These are phyloP conservation scores for Psilocybe sp. DNA, from an alignment of 768 basidiomycete species.

Conservation along the genomic window DNA sequence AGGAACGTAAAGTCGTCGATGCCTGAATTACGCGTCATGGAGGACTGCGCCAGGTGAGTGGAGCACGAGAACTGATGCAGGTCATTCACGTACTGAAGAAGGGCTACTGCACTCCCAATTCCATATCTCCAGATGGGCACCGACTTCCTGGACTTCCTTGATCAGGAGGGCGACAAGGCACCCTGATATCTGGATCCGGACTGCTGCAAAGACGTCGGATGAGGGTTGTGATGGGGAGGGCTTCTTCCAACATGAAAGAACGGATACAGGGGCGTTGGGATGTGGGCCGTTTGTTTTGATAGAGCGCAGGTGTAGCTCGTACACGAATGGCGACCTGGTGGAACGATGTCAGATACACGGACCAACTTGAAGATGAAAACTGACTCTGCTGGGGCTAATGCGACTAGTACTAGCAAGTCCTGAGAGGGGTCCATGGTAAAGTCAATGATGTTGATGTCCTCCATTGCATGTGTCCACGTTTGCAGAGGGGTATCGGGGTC, in stretches of 20 bases:
- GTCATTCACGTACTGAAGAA: slow-evolving; percentile 34
- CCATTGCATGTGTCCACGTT: slow-evolving; percentile 43
- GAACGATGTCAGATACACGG: slow-evolving; percentile 4
- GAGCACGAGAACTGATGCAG: slow-evolving; percentile 1
- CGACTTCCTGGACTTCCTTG: slow-evolving; percentile 41
- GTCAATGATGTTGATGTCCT: slow-evolving; percentile 43
- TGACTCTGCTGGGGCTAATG: slow-evolving; percentile 39
- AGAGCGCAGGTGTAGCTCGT: slow-evolving; percentile 50
- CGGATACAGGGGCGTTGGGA: slow-evolving; percentile 36
- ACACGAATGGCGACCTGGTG: slow-evolving; percentile 37
- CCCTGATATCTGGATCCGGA: slow-evolving; percentile 45
- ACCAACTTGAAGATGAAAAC: slow-evolving; percentile 14
- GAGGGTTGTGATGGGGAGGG: slow-evolving; percentile 22
- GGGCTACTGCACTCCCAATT: slow-evolving; percentile 42
- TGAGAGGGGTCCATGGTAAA: slow-evolving; percentile 58
- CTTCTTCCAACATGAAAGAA: slow-evolving; percentile 37
- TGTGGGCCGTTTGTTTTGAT: slow-evolving; percentile 51
- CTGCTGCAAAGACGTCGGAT: slow-evolving; percentile 34
- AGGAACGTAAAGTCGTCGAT: slow-evolving; percentile 57
- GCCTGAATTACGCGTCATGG: slow-evolving; percentile 35
- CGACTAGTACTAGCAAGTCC: slow-evolving; percentile 51
- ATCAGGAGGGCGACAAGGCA: slow-evolving; percentile 47
- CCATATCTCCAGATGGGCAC: slow-evolving; percentile 49
- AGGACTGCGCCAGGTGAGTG: slow-evolving; percentile 28
- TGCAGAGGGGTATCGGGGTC: slow-evolving; percentile 23